Conservation (phyloP, 2,329 filamentous ascomycete species). For the Onygena corvina region DNA sequence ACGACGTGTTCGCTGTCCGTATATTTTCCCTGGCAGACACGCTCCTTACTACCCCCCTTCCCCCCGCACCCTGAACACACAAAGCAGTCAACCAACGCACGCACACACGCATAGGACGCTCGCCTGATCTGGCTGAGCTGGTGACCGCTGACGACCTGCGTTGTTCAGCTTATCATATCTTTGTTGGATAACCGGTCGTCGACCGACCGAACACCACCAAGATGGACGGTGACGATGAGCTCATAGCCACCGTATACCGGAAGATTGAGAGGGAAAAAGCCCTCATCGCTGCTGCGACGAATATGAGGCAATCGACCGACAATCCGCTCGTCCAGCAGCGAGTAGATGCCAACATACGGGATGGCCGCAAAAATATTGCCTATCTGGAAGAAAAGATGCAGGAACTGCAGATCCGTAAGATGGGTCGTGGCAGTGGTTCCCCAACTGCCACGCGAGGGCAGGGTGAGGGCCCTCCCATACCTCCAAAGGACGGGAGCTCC, state of each 20-base stretch:
- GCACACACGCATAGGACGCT: too few relatives aligned
- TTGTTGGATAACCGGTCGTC: neutral
- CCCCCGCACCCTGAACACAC: too few relatives aligned
- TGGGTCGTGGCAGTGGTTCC: slow-evolving; percentile 41
- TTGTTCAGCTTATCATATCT: neutral
- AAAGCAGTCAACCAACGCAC: too few relatives aligned
- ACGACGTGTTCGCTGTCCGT: too few relatives aligned
- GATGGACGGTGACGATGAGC: slow-evolving; percentile 50
- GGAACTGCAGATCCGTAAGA: slow-evolving; percentile 72
- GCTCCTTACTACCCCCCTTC: too few relatives aligned
- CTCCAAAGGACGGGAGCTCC: slow-evolving; percentile 56
- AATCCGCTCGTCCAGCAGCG: slow-evolving; percentile 84
- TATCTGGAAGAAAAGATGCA: slow-evolving; percentile 89
- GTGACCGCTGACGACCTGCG: neutral
- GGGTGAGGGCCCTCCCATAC: slow-evolving; percentile 40
- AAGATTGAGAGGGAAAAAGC: slow-evolving; percentile 98
- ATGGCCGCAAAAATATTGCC: slow-evolving; percentile 82
- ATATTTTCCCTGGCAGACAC: too few relatives aligned
- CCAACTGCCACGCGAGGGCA: slow-evolving; percentile 39
- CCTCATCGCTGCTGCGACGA: slow-evolving; percentile 83
- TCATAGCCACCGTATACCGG: slow-evolving; percentile 69
- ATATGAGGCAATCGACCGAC: slow-evolving; percentile 90
- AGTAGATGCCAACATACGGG: slow-evolving; percentile 86
- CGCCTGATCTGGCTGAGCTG: neutral
- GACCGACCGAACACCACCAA: slow-evolving; percentile 14